These are phyloP conservation scores for Boletus subcaerulescens DNA, from an alignment of 768 basidiomycete species.

Conservation along the genomic window DNA sequence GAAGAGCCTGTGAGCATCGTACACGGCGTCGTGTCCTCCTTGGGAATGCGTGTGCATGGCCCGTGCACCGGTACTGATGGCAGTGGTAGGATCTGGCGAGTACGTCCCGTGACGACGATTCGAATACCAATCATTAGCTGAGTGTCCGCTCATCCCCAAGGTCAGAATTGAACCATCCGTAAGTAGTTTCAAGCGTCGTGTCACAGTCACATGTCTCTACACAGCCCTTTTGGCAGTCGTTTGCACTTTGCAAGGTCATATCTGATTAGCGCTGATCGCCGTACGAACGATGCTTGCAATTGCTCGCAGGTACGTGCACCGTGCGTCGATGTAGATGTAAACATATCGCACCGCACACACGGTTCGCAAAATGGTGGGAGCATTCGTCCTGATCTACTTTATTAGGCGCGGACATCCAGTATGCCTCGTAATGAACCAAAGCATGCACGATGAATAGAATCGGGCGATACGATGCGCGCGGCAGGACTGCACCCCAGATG, in stretches of 20 bases:
- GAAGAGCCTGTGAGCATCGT: slow-evolving; percentile 65
- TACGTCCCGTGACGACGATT: slow-evolving; percentile 18
- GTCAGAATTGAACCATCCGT: neutral
- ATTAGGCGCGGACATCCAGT: too few relatives aligned
- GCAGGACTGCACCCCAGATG: slow-evolving; percentile 87
- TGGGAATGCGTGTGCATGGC: slow-evolving; percentile 8
- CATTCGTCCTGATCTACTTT: too few relatives aligned
- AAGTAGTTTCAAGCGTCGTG: neutral
- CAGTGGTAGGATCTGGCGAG: slow-evolving; percentile 10
- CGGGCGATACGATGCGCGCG: slow-evolving; percentile 99
- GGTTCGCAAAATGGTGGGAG: too few relatives aligned
- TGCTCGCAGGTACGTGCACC: too few relatives aligned
- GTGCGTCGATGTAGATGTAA: too few relatives aligned
- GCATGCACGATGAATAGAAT: slow-evolving; percentile 54
- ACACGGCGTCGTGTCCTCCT: slow-evolving; percentile 45
- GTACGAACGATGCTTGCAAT: too few relatives aligned
- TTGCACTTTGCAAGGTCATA: too few relatives aligned
- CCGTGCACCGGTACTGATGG: neutral
- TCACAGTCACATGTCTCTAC: slow-evolving; percentile 17
- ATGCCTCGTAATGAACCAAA: too few relatives aligned
- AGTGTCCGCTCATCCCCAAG: slow-evolving; percentile 23
- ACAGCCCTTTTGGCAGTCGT: too few relatives aligned
- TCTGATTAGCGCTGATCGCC: too few relatives aligned
- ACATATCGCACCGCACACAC: too few relatives aligned
- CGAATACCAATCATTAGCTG: slow-evolving; percentile 24